Evolutionary conservation across 2,329 filamentous ascomycete genomes (phyloP), one percentile per base, ranked within the genome.

Genomic region (Thielaviopsis musarum): DNA sequence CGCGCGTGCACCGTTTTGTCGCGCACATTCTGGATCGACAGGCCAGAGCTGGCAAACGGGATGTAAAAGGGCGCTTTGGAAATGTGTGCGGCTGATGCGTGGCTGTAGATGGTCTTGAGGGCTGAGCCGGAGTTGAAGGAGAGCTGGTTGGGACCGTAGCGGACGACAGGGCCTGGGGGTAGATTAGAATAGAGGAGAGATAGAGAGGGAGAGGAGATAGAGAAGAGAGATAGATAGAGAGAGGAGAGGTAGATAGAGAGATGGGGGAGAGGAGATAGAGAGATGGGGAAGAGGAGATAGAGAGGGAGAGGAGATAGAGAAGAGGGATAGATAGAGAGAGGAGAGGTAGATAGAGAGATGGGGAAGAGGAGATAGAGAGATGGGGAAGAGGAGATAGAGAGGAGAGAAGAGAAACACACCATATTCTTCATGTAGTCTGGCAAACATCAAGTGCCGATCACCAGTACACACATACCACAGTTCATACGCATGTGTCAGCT

Each of bases 391-490:
- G 5, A 13, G 2, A 17, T 5, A 30, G 26, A 17, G n/a, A 52
- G 61, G 58, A 26, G 60, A 57, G 55, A 62, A 63, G 53, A 17
- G 60, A 13, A 65, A 65, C 69, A 62, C 70, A 75, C 86, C 87
- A 66, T 94, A 90, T 67, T 78, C 77, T 65, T 83, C 73, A 69
- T 94, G 88, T 65, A 84, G 75, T 30, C 78, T 75, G 73, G 83
- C 83, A 66, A 89, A 83, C 66, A 86, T 81, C 19, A 91, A 76
- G 67, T 91, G 87, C 1, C 86, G 78, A 64, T 87, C 83, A 57
- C 87, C 87, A 66, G 81, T 84, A 71, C 83, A 87, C 54, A 85
- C 85, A 65, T 89, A 83, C 69, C 87, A 91, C 30, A 85, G 77
- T 67, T 83, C 80, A 65, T 84, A 79, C 64, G 73, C 79, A 65